Percentiles rank a stretch among this genome's conserved stretches.
phyloP scores from a whole-genome alignment of 352 stramenopile species.

The Globisporangium acanthophoron region DNA sequence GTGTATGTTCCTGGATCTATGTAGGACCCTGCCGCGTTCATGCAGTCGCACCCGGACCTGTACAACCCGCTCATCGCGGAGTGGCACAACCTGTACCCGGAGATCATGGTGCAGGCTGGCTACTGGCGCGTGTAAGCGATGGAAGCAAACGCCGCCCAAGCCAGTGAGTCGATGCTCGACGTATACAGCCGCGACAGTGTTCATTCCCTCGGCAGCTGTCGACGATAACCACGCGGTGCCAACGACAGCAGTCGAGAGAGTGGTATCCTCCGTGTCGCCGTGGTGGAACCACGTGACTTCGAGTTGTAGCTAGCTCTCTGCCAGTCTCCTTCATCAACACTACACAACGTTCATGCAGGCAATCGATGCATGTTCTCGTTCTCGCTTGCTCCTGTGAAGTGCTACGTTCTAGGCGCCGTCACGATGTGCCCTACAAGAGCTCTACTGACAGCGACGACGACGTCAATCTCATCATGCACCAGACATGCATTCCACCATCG shows the following conservation, averaged over 20 bases:
- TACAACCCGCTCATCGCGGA: conserved; percentile 80
- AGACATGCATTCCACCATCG: not conserved
- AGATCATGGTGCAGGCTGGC: conserved; percentile 84
- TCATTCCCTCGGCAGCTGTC: too few relatives aligned
- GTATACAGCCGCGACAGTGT: too few relatives aligned
- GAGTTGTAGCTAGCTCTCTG: too few relatives aligned
- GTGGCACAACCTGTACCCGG: conserved; percentile 86
- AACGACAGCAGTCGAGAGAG: too few relatives aligned
- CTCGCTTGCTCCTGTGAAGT: too few relatives aligned
- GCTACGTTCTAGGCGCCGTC: too few relatives aligned
- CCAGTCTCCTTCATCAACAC: too few relatives aligned
- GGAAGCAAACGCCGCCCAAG: not conserved
- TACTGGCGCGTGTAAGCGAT: conserved; percentile 61
- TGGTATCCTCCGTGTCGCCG: too few relatives aligned
- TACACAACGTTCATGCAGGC: too few relatives aligned
- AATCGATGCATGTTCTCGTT: too few relatives aligned
- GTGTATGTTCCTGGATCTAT: not conserved
- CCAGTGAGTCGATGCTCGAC: not conserved
- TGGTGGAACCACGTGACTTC: too few relatives aligned
- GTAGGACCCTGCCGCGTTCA: conserved; percentile 74
- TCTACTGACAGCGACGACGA: not conserved
- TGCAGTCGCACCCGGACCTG: conserved; percentile 70
- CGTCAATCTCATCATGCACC: not conserved
- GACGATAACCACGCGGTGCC: too few relatives aligned
- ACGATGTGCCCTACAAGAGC: not conserved